Evolutionary conservation across 106 monocot species (phyloP).

Genomic region (Platanthera zijinensis): DNA sequence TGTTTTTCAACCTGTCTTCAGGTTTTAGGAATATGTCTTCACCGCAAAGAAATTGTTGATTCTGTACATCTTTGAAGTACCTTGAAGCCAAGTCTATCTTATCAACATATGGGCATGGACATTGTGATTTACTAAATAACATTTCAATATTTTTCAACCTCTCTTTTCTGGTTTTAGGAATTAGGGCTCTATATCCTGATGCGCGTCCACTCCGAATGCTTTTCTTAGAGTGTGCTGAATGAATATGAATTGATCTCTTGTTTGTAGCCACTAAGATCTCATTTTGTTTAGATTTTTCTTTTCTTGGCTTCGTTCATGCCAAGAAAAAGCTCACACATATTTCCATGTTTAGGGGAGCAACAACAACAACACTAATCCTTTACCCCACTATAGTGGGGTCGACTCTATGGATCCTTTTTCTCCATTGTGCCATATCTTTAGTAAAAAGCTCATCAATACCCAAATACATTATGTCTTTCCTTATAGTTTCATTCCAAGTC

Average conservation of each 20-base stretch:
- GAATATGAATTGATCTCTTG: neutral
- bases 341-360: too few species aligned
- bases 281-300: neutral
- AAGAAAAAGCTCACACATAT: neutral
- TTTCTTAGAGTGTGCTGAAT: neutral
- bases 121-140: neutral
- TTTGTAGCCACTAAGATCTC: neutral
- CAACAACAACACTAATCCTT: too few species aligned
- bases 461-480: too few species aligned
- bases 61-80: too few species aligned
- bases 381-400: too few species aligned
- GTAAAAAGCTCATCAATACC: too few species aligned
- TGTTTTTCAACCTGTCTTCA: too few species aligned
- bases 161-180: neutral
- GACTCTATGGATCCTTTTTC: too few species aligned
- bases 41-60: too few species aligned
- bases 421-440: too few species aligned
- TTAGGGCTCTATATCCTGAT: neutral
- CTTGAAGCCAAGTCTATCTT: neutral
- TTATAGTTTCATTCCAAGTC: too few species aligned
- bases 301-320: neutral
- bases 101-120: neutral
- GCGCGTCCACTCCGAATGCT: neutral
- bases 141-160: neutral
- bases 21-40: too few species aligned